Evolutionary conservation across 2,329 filamentous ascomycete species (phyloP), one percentile per base, ranked within the genome.

Genomic region (Ophiostoma tasmaniense): DNA sequence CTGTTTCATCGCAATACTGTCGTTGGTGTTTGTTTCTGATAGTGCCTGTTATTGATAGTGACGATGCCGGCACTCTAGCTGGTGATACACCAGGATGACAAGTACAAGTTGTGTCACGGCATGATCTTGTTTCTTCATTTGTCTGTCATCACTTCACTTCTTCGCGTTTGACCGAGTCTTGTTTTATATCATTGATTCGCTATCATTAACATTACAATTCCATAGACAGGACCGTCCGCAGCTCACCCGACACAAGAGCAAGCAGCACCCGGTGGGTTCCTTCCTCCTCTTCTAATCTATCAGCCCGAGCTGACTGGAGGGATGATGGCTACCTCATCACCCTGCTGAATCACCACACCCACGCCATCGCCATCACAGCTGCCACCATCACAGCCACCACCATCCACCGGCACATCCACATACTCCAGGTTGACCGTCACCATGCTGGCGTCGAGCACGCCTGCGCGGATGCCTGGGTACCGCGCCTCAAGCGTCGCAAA

Each of bases 281-380:
- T 33, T 25, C 22, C 11, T 25, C 52, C 11, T 59, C 17, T 10
- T 55, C 28, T 75, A 74, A 20, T 25, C 17, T 6, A 79, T 83
- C 78, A 95, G 4, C 92, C 92, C 50, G 92, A 93, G 81, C 92
- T 96, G 73, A 96, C 92, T 11, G 92, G 92, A 42, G 92, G 92
- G 69, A 96, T 94, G 45, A 96, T 90, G 59, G 90, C 92, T 68
- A 96, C 91, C 80, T 96, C 92, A 76, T 96, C 92, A 35, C 89
- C 90, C 71, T 87, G 86, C 67, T 87, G 79, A 69, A 96, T 90
- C 69, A 86, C 76, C 33, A 81, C 73, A 20, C 80, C 76, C 30
- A 81, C 73, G 17, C 80, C 79, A 10, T 76, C 75, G 2, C 6
- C 66, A 17, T 61, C 67, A 59, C 79, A 79, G 64, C 78, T 78